phyloP scores from a whole-genome alignment of 1,139 yeast species.

The Ashbya aceris region DNA sequence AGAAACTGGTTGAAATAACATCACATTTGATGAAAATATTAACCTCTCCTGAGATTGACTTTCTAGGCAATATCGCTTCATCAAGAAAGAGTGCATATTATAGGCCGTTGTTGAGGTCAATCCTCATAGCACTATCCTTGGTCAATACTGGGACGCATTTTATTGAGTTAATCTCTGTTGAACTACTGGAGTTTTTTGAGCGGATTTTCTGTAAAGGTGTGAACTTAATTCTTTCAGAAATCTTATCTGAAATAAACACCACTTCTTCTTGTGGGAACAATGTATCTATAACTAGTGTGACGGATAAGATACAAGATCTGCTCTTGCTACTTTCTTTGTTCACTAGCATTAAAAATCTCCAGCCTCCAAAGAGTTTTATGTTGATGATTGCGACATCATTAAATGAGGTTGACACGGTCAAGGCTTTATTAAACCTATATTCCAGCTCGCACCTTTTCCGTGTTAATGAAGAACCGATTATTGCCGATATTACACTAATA shows the following conservation, averaged over 20 bases:
- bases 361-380: constrained; percentile 42
- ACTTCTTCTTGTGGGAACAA: constrained; percentile 30
- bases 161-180: constrained; percentile 41
- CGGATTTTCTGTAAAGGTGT: constrained; percentile 53
- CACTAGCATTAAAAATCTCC: constrained; percentile 46
- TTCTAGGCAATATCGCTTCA: constrained; percentile 35
- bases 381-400: constrained; percentile 45
- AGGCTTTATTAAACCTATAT: constrained; percentile 55
- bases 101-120: constrained; percentile 52
- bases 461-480: constrained; percentile 52
- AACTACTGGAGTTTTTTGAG: constrained; percentile 48
- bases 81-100: constrained; percentile 36
- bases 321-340: constrained; percentile 54
- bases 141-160: constrained; percentile 37
- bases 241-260: constrained; percentile 44
- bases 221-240: constrained; percentile 42
- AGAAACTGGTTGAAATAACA: constrained; percentile 16
- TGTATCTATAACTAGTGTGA: constrained; percentile 26
- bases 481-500: constrained; percentile 65
- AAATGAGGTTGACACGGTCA: constrained; percentile 51
- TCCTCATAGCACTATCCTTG: constrained; percentile 41
- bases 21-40: constrained; percentile 27
- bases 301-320: constrained; percentile 53
- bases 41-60: constrained; percentile 40
- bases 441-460: constrained; percentile 58